A percentile compares a stretch with the other conserved stretches of the same genome.
phyloP scores from a whole-genome alignment of 768 basidiomycete species.

The Tylopilus sp. region DNA sequence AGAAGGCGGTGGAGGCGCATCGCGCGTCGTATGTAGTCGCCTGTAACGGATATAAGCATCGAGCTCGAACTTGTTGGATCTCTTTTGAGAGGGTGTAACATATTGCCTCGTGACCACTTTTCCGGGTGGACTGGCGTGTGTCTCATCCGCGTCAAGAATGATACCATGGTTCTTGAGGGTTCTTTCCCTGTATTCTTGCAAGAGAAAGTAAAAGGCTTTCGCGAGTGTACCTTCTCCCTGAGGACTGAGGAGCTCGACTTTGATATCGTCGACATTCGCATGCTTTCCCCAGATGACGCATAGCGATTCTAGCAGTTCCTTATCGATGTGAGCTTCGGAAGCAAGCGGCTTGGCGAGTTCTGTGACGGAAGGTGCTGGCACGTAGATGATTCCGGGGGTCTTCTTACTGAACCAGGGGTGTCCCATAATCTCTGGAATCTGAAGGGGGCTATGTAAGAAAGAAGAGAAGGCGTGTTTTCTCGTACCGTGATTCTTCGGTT shows the following conservation, averaged over 20 bases:
- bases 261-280: conserved; percentile 55
- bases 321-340: conserved; percentile 68
- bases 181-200: conserved; percentile 71
- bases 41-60: conserved; percentile 9
- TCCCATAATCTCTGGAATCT: conserved; percentile 83
- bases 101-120: conserved; percentile 42
- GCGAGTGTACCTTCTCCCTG: conserved; percentile 69
- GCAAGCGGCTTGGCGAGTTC: conserved; percentile 68
- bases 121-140: conserved; percentile 13
- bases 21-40: conserved; percentile 23
- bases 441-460: conserved; percentile 5
- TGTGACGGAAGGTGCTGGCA: conserved; percentile 57
- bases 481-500: conserved; percentile 74
- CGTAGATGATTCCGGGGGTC: conserved; percentile 47
- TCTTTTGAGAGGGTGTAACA: conserved; percentile 37
- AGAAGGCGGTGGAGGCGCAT: conserved; percentile 28
- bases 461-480: not conserved
- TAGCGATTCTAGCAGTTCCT: conserved; percentile 72
- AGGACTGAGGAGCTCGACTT: conserved; percentile 64
- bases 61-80: conserved; percentile 17
- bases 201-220: conserved; percentile 87
- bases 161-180: conserved; percentile 53
- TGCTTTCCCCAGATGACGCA: conserved; percentile 83
- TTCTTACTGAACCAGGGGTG: conserved; percentile 79
- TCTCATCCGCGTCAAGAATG: conserved; percentile 34